Base-by-base conservation (phyloP, 345 rosid species). In the Aquilaria yunnanensis region DNA sequence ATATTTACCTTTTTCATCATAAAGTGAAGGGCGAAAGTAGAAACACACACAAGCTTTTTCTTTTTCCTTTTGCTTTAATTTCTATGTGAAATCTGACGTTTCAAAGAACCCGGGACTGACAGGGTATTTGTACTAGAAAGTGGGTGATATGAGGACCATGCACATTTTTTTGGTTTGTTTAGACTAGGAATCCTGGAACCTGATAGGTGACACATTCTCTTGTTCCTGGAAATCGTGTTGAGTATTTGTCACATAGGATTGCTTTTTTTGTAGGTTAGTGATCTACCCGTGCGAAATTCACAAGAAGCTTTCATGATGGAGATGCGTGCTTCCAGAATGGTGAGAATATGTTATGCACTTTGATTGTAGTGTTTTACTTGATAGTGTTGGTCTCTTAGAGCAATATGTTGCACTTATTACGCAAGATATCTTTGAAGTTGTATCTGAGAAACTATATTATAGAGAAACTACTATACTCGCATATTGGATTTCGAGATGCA, bases 291-390 rank as follows among this genome's bases (percentile, higher is more conserved):
- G 55, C 80, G 91, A 74, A 92, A 89, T 71, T 78, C 91, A 2
- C 98, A 92, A 63, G 93, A 92, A 77, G 82, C 93, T 41, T 81
- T 81, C 77, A 87, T 84, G 96, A 89, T 90, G 98, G 97, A 93
- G 75, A 84, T 81, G 94, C 96, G 94, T 14, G 96, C 98, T n/a
- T 79, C 96, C 10, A 80, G 93, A 79, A 83, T 92, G 96, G 96
- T 92, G 37, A 62, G 78, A 69, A 37, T 41, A 5, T 51, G 2
- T 60, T 12, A 37, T 37, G 43, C 5, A 37, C 43, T 37, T 37
- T 9, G 8, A 37, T 37, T 37, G 43, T 37, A 9, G 43, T 37
- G 43, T 37, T 37, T 37, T 37, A 37, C 8, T 37, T 37, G 43
- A 37, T 3, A 5, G 43, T 37, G 8, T 9, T 37, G 5, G 7